These are phyloP conservation scores for Lentithecium fluviatile DNA, from an alignment of 495 filamentous ascomycete species.

Conservation along the genomic window DNA sequence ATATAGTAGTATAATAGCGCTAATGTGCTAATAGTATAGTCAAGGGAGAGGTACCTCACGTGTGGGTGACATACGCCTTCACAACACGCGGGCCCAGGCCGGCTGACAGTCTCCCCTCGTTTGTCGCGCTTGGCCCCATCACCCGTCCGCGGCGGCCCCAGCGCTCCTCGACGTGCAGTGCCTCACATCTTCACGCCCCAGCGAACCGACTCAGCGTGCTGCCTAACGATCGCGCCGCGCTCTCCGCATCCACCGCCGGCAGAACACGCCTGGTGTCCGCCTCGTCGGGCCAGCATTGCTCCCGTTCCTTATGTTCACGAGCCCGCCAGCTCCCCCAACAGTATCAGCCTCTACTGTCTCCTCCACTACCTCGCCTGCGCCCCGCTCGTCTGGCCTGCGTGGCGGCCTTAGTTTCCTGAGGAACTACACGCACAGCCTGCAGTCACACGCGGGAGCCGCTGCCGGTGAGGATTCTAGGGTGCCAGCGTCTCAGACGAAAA, in stretches of 20 bases:
- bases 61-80: neutral
- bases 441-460: conserved; percentile 43
- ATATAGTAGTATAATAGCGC: too few species aligned
- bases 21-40: too few species aligned
- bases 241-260: conserved; percentile 8
- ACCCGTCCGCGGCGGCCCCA: neutral
- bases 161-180: neutral
- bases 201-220: neutral
- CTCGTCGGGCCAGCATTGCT: neutral
- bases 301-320: conserved; percentile 52
- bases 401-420: conserved; percentile 69
- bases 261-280: conserved; percentile 6
- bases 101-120: neutral
- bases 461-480: neutral
- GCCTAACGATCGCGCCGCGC: neutral
- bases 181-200: neutral
- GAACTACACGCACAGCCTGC: conserved; percentile 65
- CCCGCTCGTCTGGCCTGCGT: conserved; percentile 62
- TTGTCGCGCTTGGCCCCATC: neutral
- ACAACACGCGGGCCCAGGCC: neutral
- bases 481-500: conserved; percentile 3
- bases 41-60: too few species aligned
- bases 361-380: conserved; percentile 48
- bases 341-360: conserved; percentile 46
- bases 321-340: conserved; percentile 51